These are phyloP conservation scores for Melanomma pulvis-pyrius DNA, from an alignment of 495 filamentous ascomycete genomes.

Conservation along the genomic window DNA sequence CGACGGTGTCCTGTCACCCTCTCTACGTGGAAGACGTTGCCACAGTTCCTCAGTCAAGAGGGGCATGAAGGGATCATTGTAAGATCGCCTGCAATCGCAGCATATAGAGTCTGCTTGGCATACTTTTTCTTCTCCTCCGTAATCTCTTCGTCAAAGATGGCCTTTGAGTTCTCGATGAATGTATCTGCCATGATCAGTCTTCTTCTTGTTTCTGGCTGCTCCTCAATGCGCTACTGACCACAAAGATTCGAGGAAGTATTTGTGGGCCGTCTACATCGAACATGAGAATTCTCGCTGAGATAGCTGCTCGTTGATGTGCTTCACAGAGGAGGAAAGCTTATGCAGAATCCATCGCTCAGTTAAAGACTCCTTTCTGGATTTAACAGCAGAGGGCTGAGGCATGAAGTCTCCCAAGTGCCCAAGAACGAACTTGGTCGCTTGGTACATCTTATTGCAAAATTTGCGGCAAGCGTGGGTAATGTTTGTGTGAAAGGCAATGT, in stretches of 20 bases:
- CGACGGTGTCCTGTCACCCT: conserved; percentile 62
- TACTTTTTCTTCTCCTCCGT: conserved; percentile 46
- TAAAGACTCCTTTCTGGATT: conserved; percentile 68
- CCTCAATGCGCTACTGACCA: no score
- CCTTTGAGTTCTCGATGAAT: conserved; percentile 79
- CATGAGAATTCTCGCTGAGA: conserved; percentile 71
- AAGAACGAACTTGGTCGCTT: conserved; percentile 84
- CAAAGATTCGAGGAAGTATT: conserved; percentile 70
- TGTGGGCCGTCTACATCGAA: conserved; percentile 64
- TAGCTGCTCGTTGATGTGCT: conserved; percentile 71
- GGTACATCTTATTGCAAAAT: conserved; percentile 94
- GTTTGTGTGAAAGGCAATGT: conserved; percentile 82
- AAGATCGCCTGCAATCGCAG: conserved; percentile 64
- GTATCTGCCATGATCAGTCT: no score
- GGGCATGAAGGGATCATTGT: not conserved
- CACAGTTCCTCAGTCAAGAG: conserved; percentile 11
- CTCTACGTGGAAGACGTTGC: conserved; percentile 71
- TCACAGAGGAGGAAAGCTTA: conserved; percentile 72
- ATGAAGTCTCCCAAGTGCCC: conserved; percentile 75
- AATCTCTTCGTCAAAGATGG: conserved; percentile 65
- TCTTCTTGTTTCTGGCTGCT: no score
- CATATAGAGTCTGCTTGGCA: conserved; percentile 55
- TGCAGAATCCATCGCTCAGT: conserved; percentile 86
- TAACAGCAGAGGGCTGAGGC: conserved; percentile 54
- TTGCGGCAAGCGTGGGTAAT: conserved; percentile 81